Percentiles rank a stretch among this genome's conserved stretches.
Evolutionary conservation across 2,329 filamentous ascomycete genomes (phyloP).

Genomic region (Cylindrodendrum hubeiense): DNA sequence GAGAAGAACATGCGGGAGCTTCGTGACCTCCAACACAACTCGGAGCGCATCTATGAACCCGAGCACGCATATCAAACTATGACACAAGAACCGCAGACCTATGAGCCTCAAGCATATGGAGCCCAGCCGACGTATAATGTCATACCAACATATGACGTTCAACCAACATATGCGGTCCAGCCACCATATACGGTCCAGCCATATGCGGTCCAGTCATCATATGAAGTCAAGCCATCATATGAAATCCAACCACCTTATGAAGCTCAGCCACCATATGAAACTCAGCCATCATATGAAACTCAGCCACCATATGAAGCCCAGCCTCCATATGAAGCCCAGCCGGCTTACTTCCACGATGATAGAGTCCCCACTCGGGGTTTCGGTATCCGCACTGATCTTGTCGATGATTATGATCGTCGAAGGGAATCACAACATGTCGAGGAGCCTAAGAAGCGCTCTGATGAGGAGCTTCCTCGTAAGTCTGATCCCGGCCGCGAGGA

Average conservation of each 20-base stretch:
- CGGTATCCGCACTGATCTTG: slow-evolving; percentile 61
- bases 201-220: too few species aligned
- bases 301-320: too few species aligned
- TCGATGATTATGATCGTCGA: slow-evolving; percentile 55
- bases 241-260: slow-evolving; percentile 41
- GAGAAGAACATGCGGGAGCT: slow-evolving; percentile 57
- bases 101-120: slow-evolving; percentile 41
- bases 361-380: slow-evolving; percentile 62
- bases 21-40: slow-evolving; percentile 55
- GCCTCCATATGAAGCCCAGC: slow-evolving; percentile 26
- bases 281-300: slow-evolving; percentile 4
- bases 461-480: slow-evolving; percentile 46
- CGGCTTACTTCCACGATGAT: slow-evolving; percentile 59
- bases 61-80: slow-evolving; percentile 12
- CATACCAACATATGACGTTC: background rate
- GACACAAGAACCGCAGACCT: background rate
- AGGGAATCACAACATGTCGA: slow-evolving; percentile 51
- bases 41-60: slow-evolving; percentile 41
- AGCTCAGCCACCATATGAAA: slow-evolving; percentile 27
- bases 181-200: background rate
- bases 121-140: slow-evolving; percentile 45
- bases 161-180: background rate
- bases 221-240: slow-evolving; percentile 18
- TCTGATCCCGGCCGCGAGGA: slow-evolving; percentile 47
- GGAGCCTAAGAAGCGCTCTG: slow-evolving; percentile 47